These are phyloP conservation scores for Echeveria elegans DNA, from an alignment of 164 flowering plant species.

Conservation along the genomic window DNA sequence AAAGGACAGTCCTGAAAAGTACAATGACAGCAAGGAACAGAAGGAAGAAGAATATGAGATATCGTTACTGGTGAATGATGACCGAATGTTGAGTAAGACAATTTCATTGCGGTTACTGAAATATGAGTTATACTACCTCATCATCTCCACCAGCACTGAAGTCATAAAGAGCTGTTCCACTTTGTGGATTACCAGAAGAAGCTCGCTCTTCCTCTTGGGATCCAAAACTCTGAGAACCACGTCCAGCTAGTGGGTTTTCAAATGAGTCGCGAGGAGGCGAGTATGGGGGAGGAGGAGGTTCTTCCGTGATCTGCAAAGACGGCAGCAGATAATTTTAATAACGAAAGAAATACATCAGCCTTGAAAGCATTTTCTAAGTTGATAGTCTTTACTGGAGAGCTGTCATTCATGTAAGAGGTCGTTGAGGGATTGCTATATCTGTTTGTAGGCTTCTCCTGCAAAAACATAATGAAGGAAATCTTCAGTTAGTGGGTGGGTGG, in stretches of 20 bases:
- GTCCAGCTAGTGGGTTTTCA: slow-evolving; percentile 78
- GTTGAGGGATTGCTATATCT: slow-evolving; percentile 39
- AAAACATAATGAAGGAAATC: slow-evolving; percentile 2
- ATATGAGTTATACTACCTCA: slow-evolving; percentile 41
- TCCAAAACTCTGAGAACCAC: slow-evolving; percentile 50
- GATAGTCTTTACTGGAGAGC: slow-evolving; percentile 60
- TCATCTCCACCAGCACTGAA: slow-evolving; percentile 99
- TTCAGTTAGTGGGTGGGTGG: background rate
- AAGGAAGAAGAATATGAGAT: background rate
- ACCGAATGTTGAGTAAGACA: background rate
- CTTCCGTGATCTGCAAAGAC: slow-evolving; percentile 69
- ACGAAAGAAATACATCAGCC: background rate
- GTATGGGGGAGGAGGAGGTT: slow-evolving; percentile 82
- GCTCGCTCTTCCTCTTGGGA: slow-evolving; percentile 54
- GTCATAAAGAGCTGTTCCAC: slow-evolving; percentile 89
- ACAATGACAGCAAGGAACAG: background rate
- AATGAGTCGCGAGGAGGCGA: slow-evolving; percentile 67
- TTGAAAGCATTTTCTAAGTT: background rate
- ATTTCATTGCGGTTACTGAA: background rate
- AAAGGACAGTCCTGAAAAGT: background rate
- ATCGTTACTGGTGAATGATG: too few relatives aligned
- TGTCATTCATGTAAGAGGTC: slow-evolving; percentile 21
- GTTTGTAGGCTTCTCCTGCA: slow-evolving; percentile 62
- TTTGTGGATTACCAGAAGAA: slow-evolving; percentile 49
- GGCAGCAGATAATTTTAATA: slow-evolving; percentile 3